These are phyloP conservation scores for Kwoniella sp. DNA, from an alignment of 768 basidiomycete species.

Conservation along the genomic window DNA sequence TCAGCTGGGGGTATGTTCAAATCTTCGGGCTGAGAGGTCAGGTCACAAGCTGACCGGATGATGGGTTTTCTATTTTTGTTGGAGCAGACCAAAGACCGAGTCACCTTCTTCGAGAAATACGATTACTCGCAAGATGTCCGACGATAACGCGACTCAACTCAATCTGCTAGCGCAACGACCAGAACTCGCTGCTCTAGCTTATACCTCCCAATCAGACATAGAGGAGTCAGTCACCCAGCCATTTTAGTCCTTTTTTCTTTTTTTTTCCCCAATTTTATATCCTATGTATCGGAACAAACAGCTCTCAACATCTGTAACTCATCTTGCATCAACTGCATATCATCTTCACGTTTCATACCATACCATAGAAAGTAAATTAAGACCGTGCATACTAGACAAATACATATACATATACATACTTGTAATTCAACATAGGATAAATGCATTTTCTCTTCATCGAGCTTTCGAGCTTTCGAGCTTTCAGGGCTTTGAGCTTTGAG, in stretches of 20 bases:
- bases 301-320: constrained; percentile 4
- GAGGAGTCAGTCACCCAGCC: too few relatives aligned
- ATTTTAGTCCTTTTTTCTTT: too few relatives aligned
- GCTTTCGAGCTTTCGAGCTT: too few relatives aligned
- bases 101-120: constrained; percentile 56
- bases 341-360: neutral
- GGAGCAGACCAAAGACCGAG: constrained; percentile 52
- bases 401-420: neutral
- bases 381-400: neutral
- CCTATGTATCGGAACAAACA: neutral
- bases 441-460: neutral
- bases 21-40: too few relatives aligned
- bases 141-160: neutral
- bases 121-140: constrained; percentile 40
- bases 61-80: too few relatives aligned
- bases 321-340: constrained; percentile 34
- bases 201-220: too few relatives aligned
- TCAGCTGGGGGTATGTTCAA: too few relatives aligned
- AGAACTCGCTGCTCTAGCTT: too few relatives aligned
- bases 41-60: too few relatives aligned
- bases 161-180: too few relatives aligned
- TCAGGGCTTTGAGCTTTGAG: too few relatives aligned
- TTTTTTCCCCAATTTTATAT: too few relatives aligned
- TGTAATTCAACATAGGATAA: constrained; percentile 1
- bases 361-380: neutral